Base-by-base conservation (phyloP, 1,139 yeast genomes). In the Sugiyamaella neomexicana region DNA sequence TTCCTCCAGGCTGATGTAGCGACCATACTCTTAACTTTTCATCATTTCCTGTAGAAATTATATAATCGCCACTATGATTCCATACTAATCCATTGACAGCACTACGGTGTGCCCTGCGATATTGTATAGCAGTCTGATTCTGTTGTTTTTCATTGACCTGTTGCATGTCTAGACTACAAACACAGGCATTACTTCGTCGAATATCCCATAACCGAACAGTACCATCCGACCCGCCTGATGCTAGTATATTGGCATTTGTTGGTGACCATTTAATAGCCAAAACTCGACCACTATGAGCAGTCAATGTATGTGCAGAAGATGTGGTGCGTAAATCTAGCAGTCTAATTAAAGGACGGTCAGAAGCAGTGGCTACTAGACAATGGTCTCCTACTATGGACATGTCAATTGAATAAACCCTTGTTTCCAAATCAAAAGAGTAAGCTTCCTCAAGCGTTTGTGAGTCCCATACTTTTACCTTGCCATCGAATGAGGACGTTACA, bases 251-350 rank as follows among this genome's bases (percentile, higher is more conserved):
- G 1, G 80, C 72, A 52, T 80, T 71, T n/a, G 75, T 75, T 0
- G 96, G 96, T 43, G 87, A 86, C 93, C 95, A 89, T 64, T 83
- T 80, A 37, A 86, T 82, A 20, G 83, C 68, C n/a, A 85, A 70
- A 0, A 88, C 80, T 53, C 80, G 80, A 1, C 85, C 85, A 55
- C 76, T 76, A 68, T 83, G 91, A 7, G 85, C 93, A 25, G 75
- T 74, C 36, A 86, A 72, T 4, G 85, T 84, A 60, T 86, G 96
- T 0, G 89, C 81, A 53, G 84, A 79, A 0, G 91, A 80, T 10
- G 87, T 79, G 0, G 90, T 79, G 13, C 89, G 74, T 55, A 91
- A 69, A 67, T 91, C 98, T 13, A 89, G 68, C 12, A 91, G 70
- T 43, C 95, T 71, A 8, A 88, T 78, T 59, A 80, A 80, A 1